These are phyloP conservation scores for Cyberlindnera xishuangbannaensis DNA, from an alignment of 805 yeast genomes.

Conservation along the genomic window DNA sequence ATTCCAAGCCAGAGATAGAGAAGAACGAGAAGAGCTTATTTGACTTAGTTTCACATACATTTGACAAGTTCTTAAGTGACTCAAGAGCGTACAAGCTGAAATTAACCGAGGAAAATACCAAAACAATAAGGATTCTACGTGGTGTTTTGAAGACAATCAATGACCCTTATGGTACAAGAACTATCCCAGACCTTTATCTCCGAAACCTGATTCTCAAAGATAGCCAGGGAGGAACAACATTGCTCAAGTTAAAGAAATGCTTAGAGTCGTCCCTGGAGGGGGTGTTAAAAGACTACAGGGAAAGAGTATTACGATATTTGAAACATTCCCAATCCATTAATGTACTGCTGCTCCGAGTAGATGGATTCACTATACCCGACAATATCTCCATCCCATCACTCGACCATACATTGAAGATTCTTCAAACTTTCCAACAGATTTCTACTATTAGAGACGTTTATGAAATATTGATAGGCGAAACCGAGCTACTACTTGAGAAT, in stretches of 20 bases:
- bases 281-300: slow-evolving; percentile 28
- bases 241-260: slow-evolving; percentile 29
- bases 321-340: slow-evolving; percentile 5
- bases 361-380: slow-evolving; percentile 4
- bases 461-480: slow-evolving; percentile 16
- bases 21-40: slow-evolving; percentile 46
- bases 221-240: slow-evolving; percentile 24
- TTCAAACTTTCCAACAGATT: slow-evolving; percentile 5
- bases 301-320: slow-evolving; percentile 24
- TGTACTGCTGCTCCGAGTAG: slow-evolving; percentile 7
- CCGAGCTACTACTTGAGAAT: slow-evolving; percentile 18
- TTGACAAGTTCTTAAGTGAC: slow-evolving; percentile 34
- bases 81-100: slow-evolving; percentile 32
- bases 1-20: slow-evolving; percentile 42
- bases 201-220: slow-evolving; percentile 30
- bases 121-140: slow-evolving; percentile 25
- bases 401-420: slow-evolving; percentile 5
- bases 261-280: slow-evolving; percentile 27
- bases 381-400: slow-evolving; percentile 16
- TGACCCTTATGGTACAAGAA: slow-evolving; percentile 33
- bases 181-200: slow-evolving; percentile 36
- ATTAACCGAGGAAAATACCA: slow-evolving; percentile 26
- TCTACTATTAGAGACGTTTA: slow-evolving; percentile 15
- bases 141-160: slow-evolving; percentile 27
- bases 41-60: slow-evolving; percentile 42